Percentiles rank a stretch among this genome's conserved stretches.
phyloP scores from a whole-genome alignment of 345 rosid genomes.

The Trapa incisa region DNA sequence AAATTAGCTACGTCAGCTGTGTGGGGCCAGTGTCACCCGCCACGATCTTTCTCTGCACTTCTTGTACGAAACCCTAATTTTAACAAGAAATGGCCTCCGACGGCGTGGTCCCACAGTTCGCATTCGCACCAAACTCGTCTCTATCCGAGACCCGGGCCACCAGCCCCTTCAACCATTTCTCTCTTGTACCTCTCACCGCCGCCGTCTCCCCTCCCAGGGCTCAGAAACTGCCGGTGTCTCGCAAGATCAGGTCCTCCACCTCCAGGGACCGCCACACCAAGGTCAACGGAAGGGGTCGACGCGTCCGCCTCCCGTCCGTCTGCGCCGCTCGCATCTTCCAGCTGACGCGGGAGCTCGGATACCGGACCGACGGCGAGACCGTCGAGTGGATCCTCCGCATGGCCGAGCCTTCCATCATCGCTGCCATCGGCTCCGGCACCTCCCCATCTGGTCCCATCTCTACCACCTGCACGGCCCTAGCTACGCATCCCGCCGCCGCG shows the following conservation, averaged over 20 bases:
- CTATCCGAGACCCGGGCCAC: not conserved
- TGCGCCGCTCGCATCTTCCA: slow-evolving; percentile 17
- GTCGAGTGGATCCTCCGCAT: slow-evolving; percentile 24
- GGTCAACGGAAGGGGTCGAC: slow-evolving; percentile 16
- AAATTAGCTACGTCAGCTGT: not conserved
- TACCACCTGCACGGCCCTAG: slow-evolving; percentile 17
- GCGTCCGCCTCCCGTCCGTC: slow-evolving; percentile 8
- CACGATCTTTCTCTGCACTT: not conserved
- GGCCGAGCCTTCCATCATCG: slow-evolving; percentile 9
- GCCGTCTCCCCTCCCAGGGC: not conserved
- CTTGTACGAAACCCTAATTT: not conserved
- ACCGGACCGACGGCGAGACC: slow-evolving; percentile 16
- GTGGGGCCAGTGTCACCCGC: not conserved
- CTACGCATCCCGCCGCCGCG: slow-evolving; percentile 3
- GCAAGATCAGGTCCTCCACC: not conserved
- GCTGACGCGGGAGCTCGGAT: slow-evolving; percentile 19
- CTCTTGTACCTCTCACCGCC: not conserved
- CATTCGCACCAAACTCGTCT: not conserved
- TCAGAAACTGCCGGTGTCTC: slow-evolving; percentile 2
- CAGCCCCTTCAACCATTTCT: not conserved
- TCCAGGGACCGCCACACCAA: slow-evolving; percentile 18
- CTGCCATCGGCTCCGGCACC: slow-evolving; percentile 23
- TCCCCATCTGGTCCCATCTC: slow-evolving; percentile 20
- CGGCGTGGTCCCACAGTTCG: not conserved
- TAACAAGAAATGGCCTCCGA: not conserved